These are phyloP conservation scores for Paxillus ammoniavirescens DNA, from an alignment of 768 basidiomycete genomes.

Conservation along the genomic window DNA sequence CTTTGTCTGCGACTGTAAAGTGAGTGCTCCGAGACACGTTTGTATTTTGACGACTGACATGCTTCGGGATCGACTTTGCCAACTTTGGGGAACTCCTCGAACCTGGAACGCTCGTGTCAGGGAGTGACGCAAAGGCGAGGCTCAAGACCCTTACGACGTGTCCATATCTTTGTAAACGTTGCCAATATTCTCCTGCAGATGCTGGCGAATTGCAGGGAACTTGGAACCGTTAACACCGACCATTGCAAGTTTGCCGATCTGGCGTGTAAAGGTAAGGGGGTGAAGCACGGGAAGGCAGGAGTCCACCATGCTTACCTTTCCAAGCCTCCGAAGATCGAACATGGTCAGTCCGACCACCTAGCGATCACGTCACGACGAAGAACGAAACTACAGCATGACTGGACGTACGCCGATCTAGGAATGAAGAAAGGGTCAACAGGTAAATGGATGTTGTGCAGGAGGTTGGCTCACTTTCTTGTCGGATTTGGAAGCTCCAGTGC, in stretches of 20 bases:
- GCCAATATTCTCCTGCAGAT: slow-evolving; percentile 80
- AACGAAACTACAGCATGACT: slow-evolving; percentile 3
- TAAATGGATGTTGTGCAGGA: neutral
- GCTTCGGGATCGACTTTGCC: slow-evolving; percentile 72
- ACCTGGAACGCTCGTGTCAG: slow-evolving; percentile 40
- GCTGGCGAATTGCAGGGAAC: slow-evolving; percentile 81
- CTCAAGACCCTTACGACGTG: slow-evolving; percentile 51
- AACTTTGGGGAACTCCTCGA: slow-evolving; percentile 76
- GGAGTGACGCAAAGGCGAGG: neutral
- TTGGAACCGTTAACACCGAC: slow-evolving; percentile 87
- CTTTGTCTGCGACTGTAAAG: slow-evolving; percentile 57
- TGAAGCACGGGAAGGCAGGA: neutral
- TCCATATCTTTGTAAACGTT: slow-evolving; percentile 87
- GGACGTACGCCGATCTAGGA: slow-evolving; percentile 63
- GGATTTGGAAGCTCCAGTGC: slow-evolving; percentile 87
- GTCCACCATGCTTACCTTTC: slow-evolving; percentile 52
- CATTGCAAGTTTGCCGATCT: slow-evolving; percentile 79
- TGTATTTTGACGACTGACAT: slow-evolving; percentile 51
- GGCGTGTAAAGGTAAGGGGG: slow-evolving; percentile 10
- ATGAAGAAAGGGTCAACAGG: slow-evolving; percentile 1
- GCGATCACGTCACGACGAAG: slow-evolving; percentile 14
- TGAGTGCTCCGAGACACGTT: slow-evolving; percentile 3
- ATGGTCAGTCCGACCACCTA: slow-evolving; percentile 88
- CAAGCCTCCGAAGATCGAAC: slow-evolving; percentile 83
- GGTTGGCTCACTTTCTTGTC: slow-evolving; percentile 77